phyloP scores from a whole-genome alignment of 495 filamentous ascomycete genomes.

The Podospora australis region DNA sequence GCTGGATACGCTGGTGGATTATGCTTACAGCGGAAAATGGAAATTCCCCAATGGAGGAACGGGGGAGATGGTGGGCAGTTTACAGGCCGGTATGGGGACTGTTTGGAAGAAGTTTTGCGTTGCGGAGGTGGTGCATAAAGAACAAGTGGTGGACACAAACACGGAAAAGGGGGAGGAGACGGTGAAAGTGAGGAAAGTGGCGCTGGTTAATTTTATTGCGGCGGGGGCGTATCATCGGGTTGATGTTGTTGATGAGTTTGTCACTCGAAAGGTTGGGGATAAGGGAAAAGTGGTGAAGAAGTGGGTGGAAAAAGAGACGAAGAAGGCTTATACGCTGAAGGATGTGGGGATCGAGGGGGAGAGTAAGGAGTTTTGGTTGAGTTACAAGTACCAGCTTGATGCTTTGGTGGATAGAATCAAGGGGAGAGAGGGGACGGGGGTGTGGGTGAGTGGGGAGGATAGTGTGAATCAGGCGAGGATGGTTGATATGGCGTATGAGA shows the following conservation, averaged over 20 bases:
- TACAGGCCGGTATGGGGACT: slow-evolving; percentile 17
- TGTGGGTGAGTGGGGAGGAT: slow-evolving; percentile 47
- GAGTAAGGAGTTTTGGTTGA: slow-evolving; percentile 44
- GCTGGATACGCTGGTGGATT: slow-evolving; percentile 31
- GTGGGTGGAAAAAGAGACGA: slow-evolving; percentile 36
- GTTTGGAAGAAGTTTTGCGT: slow-evolving; percentile 15
- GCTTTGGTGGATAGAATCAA: slow-evolving; percentile 51
- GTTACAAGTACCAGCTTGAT: slow-evolving; percentile 49
- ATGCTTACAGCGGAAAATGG: slow-evolving; percentile 35
- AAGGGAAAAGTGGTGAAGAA: slow-evolving; percentile 27
- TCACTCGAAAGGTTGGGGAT: slow-evolving; percentile 5
- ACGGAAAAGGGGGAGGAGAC: too few species aligned
- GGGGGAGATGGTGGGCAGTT: slow-evolving; percentile 33
- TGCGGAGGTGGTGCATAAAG: slow-evolving; percentile 22
- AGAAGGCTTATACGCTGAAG: slow-evolving; percentile 44
- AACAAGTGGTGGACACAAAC: slow-evolving; percentile 24
- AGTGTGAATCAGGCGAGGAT: slow-evolving; percentile 47
- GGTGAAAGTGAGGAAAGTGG: slow-evolving; percentile 35
- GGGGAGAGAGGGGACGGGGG: slow-evolving; percentile 32
- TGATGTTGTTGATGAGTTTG: slow-evolving; percentile 39
- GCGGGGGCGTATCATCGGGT: slow-evolving; percentile 45
- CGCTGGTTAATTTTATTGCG: slow-evolving; percentile 35
- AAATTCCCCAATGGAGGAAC: slow-evolving; percentile 38
- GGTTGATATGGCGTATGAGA: slow-evolving; percentile 40
- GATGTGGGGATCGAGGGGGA: slow-evolving; percentile 26